Evolutionary conservation across 352 stramenopile species (phyloP).

Genomic region (Phytophthora cajani): DNA sequence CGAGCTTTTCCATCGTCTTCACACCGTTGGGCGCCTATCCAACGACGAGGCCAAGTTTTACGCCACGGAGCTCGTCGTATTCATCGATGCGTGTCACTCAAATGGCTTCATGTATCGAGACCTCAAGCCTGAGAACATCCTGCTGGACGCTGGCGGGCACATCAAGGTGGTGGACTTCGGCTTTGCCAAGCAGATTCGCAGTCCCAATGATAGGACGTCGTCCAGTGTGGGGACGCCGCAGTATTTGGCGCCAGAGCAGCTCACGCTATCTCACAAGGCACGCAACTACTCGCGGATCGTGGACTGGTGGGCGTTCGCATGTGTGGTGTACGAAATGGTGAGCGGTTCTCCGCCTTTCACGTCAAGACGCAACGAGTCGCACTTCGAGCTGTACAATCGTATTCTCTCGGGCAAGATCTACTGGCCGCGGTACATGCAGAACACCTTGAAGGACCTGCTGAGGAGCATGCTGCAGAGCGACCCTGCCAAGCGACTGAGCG

Average conservation of each 20-base stretch:
- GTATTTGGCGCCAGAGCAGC: constrained; percentile 79
- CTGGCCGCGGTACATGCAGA: constrained; percentile 55
- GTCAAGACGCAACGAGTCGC: constrained; percentile 78
- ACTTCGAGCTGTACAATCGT: constrained; percentile 87
- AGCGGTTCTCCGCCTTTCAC: constrained; percentile 79
- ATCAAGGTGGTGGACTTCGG: constrained; percentile 78
- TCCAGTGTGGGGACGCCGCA: constrained; percentile 72
- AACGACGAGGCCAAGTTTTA: constrained; percentile 86
- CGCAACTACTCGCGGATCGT: constrained; percentile 78
- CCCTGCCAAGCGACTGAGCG: constrained; percentile 51
- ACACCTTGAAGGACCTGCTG: constrained; percentile 67
- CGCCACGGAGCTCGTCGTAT: constrained; percentile 66
- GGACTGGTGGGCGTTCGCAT: constrained; percentile 88
- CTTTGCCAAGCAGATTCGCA: constrained; percentile 56
- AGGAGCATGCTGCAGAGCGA: constrained; percentile 70
- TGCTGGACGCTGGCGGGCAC: constrained; percentile 77
- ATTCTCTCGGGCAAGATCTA: constrained; percentile 76
- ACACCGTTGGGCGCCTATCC: constrained; percentile 56
- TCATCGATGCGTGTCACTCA: constrained; percentile 58
- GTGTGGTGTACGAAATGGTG: constrained; percentile 85
- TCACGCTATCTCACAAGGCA: constrained; percentile 59
- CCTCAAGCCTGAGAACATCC: constrained; percentile 92
- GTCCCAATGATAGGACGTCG: constrained; percentile 47
- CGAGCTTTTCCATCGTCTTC: constrained; percentile 68
- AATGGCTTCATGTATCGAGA: constrained; percentile 86